These are phyloP conservation scores for Chlorella sp. DNA, from an alignment of 139 green algal genomes.

Conservation along the genomic window DNA sequence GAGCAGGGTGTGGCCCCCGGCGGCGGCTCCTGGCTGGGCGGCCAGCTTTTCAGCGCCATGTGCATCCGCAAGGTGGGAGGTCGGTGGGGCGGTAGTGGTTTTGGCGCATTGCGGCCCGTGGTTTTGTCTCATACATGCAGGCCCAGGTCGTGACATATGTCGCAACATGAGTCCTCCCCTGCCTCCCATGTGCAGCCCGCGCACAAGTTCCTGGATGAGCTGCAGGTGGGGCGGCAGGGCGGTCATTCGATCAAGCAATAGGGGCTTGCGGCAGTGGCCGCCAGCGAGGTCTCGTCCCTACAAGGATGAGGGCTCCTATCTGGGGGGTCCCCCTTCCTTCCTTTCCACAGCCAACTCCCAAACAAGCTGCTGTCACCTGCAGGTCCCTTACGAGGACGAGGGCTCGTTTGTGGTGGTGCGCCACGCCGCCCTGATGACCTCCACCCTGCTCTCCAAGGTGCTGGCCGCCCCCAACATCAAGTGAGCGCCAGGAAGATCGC, in stretches of 20 bases:
- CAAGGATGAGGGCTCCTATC: too few relatives aligned
- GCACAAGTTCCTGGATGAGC: constrained; percentile 90
- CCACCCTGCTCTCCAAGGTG: constrained; percentile 94
- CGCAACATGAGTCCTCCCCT: not conserved
- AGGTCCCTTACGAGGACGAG: constrained; percentile 89
- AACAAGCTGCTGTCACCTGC: constrained; percentile 55
- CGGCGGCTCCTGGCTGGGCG: constrained; percentile 95
- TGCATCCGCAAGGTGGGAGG: constrained; percentile 39
- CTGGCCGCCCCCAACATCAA: constrained; percentile 93
- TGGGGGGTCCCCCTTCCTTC: too few relatives aligned
- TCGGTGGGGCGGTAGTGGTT: not conserved
- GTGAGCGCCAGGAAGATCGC: too few relatives aligned
- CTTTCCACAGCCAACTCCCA: too few relatives aligned
- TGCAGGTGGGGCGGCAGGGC: constrained; percentile 43
- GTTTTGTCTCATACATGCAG: too few relatives aligned
- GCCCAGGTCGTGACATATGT: too few relatives aligned
- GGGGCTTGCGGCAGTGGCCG: too few relatives aligned
- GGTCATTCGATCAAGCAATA: too few relatives aligned
- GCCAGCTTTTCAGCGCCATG: constrained; percentile 96
- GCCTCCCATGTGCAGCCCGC: constrained; percentile 72
- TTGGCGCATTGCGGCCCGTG: not conserved
- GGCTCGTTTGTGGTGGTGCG: constrained; percentile 95
- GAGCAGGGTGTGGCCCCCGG: constrained; percentile 76
- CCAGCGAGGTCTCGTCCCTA: too few relatives aligned
- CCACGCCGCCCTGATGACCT: constrained; percentile 95